Percentiles rank a stretch among this genome's conserved stretches.
Conservation (phyloP, 2,329 filamentous ascomycete genomes). For the Colletotrichum sp. region DNA sequence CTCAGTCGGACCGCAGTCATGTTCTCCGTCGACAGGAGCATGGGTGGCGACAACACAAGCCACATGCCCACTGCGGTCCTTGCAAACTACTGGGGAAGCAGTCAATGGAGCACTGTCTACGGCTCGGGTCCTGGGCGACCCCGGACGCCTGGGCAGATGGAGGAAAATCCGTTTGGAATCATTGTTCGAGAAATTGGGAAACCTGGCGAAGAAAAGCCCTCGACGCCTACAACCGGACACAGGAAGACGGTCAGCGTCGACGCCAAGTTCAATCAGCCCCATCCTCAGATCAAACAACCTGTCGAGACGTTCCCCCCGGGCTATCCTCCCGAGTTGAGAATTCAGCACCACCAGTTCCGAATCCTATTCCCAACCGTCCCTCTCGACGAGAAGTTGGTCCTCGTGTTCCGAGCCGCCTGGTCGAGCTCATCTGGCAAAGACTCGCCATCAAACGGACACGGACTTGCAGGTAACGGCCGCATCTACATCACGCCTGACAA, state of each 20-base stretch:
- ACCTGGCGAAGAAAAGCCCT: conserved; percentile 26
- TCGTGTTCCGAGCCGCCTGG: conserved; percentile 95
- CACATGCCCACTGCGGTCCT: conserved; percentile 84
- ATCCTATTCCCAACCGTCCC: conserved; percentile 86
- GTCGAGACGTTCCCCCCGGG: conserved; percentile 69
- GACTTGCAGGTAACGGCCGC: conserved; percentile 71
- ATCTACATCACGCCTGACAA: conserved; percentile 87
- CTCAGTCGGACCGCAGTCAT: conserved; percentile 86
- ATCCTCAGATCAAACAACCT: conserved; percentile 32
- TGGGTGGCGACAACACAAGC: conserved; percentile 69
- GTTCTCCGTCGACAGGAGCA: conserved; percentile 76
- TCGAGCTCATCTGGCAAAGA: conserved; percentile 52
- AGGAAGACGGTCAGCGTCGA: conserved; percentile 52
- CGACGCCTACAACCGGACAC: conserved; percentile 29
- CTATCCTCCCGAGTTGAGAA: conserved; percentile 82
- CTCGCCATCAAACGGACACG: conserved; percentile 40
- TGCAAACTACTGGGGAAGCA: conserved; percentile 93
- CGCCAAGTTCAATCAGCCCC: conserved; percentile 31
- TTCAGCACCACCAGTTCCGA: conserved; percentile 92
- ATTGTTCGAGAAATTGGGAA: conserved; percentile 39
- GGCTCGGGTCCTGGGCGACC: conserved; percentile 25
- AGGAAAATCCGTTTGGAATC: conserved; percentile 47
- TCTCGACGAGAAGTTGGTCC: conserved; percentile 79
- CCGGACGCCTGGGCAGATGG: conserved; percentile 21
- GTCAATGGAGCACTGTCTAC: conserved; percentile 66